Conservation (phyloP, 2,329 filamentous ascomycete species). For the Sarocladium strictum region DNA sequence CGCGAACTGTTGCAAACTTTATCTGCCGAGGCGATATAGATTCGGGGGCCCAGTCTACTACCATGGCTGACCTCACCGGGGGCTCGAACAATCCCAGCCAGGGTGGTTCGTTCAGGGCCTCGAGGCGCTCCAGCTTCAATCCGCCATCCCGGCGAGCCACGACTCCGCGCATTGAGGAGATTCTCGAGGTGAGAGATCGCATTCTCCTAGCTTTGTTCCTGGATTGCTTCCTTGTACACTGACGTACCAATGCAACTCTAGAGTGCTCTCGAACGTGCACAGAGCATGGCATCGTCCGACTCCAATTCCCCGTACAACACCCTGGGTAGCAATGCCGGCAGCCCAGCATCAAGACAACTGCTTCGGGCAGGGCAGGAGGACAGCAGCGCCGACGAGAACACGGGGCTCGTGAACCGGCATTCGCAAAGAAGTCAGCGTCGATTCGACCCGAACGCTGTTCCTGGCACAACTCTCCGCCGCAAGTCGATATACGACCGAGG, state of each 20-base stretch:
- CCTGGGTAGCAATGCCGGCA: conserved; percentile 10
- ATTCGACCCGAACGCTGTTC: background rate
- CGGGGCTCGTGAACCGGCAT: conserved; percentile 14
- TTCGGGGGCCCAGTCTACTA: background rate
- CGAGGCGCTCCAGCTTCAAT: background rate
- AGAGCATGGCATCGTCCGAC: conserved; percentile 27
- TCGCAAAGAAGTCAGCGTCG: background rate
- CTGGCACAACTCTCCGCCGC: background rate
- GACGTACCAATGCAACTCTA: conserved; percentile 15
- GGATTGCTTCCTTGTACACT: no score
- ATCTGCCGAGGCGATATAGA: background rate
- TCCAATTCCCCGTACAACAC: conserved; percentile 13
- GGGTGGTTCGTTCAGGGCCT: background rate
- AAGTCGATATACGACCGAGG: background rate
- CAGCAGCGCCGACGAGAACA: conserved; percentile 31
- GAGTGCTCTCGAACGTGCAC: conserved; percentile 37
- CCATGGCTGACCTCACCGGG: background rate
- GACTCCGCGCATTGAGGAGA: conserved; percentile 36
- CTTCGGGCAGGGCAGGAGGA: background rate
- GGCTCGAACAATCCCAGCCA: background rate
- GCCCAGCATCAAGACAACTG: background rate
- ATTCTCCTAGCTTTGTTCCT: conserved; percentile 1
- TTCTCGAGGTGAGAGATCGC: conserved; percentile 37
- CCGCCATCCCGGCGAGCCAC: conserved; percentile 19
- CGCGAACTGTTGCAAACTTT: background rate